phyloP scores from a whole-genome alignment of 148 eudicot genomes.

The Fagopyrum tataricum region DNA sequence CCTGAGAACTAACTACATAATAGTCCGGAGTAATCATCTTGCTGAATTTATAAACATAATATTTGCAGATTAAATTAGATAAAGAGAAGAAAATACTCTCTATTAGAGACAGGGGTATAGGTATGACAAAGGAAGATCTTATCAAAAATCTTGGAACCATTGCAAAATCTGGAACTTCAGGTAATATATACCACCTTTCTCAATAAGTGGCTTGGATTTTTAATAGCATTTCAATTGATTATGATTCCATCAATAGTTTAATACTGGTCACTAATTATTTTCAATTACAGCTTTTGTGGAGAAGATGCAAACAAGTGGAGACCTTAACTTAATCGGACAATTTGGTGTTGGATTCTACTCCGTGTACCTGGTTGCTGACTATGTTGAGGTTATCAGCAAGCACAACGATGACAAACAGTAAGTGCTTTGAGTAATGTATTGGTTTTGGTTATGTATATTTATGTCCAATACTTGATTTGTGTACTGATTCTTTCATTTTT shows the following conservation, averaged over 20 bases:
- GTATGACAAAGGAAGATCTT: conserved; percentile 97
- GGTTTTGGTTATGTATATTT: not conserved
- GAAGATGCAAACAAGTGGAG: conserved; percentile 98
- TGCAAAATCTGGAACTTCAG: conserved; percentile 99
- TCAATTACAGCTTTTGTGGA: conserved; percentile 77
- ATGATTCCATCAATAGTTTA: not conserved
- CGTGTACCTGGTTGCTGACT: conserved; percentile 95
- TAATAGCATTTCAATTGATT: not conserved
- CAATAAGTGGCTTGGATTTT: not conserved
- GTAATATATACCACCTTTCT: conserved; percentile 25
- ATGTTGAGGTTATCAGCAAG: conserved; percentile 97
- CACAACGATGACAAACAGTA: conserved; percentile 96
- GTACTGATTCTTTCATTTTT: not conserved
- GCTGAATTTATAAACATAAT: not conserved
- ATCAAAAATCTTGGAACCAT: conserved; percentile 97
- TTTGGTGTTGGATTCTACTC: conserved; percentile 99
- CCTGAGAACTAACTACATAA: not conserved
- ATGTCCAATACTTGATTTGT: not conserved
- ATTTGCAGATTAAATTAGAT: conserved; percentile 79
- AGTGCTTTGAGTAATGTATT: conserved; percentile 13
- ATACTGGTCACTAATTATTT: conserved; percentile 6
- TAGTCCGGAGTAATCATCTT: not conserved
- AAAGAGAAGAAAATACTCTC: conserved; percentile 85
- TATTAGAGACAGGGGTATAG: conserved; percentile 92
- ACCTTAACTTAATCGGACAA: conserved; percentile 91